Percentiles rank a stretch among this genome's conserved stretches.
phyloP scores from a whole-genome alignment of 2,329 filamentous ascomycete genomes.

The Trematosphaeria pertusa region DNA sequence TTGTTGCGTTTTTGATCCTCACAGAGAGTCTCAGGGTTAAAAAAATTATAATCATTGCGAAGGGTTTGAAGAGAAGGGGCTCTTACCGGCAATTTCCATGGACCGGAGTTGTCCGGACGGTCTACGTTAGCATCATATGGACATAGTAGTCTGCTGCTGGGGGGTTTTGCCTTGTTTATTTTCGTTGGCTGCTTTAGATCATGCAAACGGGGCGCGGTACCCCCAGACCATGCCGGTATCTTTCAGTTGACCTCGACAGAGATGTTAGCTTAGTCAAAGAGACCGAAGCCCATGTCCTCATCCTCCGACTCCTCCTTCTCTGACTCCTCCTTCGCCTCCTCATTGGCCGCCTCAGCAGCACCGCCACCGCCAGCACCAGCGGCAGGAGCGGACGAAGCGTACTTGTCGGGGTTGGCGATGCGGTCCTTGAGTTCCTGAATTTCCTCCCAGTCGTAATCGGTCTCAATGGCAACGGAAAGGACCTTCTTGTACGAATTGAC shows the following conservation, averaged over 20 bases:
- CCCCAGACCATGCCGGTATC: constrained; percentile 24
- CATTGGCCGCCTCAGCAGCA: constrained; percentile 54
- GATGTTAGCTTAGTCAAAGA: constrained; percentile 57
- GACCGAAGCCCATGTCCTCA: constrained; percentile 62
- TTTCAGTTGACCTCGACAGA: constrained; percentile 28
- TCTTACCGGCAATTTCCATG: constrained; percentile 44
- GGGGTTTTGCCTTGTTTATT: constrained; percentile 44
- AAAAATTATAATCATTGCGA: constrained; percentile 68
- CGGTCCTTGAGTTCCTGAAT: constrained; percentile 99
- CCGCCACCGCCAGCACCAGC: constrained; percentile 61
- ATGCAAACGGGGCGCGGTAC: constrained; percentile 34
- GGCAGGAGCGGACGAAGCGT: constrained; percentile 81
- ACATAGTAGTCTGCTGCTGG: constrained; percentile 8
- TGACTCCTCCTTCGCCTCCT: constrained; percentile 52
- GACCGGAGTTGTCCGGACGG: constrained; percentile 16
- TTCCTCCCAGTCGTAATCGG: constrained; percentile 91
- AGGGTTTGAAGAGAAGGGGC: constrained; percentile 8
- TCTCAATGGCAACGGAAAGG: constrained; percentile 86
- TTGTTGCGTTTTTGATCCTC: constrained; percentile 69
- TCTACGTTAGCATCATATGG: constrained; percentile 34
- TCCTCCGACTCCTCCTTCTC: constrained; percentile 65
- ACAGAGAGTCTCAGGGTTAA: constrained; percentile 68
- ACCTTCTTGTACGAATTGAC: constrained; percentile 99
- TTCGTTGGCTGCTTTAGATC: constrained; percentile 40
- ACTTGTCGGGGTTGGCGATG: constrained; percentile 98